Base-by-base conservation (phyloP, 768 basidiomycete species). In the Lactarius evosmus region DNA sequence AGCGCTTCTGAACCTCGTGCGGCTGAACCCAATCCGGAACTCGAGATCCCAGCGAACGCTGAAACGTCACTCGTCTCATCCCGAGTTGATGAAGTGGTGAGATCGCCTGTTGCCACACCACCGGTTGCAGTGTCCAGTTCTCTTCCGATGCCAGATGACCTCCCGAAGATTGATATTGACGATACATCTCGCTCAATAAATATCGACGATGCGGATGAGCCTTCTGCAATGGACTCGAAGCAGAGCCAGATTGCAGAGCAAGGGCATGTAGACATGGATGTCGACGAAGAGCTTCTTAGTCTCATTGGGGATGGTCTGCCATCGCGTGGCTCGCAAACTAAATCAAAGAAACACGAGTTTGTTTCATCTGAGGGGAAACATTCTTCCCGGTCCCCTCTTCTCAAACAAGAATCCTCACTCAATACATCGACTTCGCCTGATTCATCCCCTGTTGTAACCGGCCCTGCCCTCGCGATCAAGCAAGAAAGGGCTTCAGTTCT, bases 241-340 rank as follows among this genome's bases (percentile, higher is more conserved):
- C 54, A 17, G 33, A 30, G 30, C 25, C 54, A 60, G 17, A 41
- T 40, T 19, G n/a, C 8, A 29, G 63, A 57, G 12, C 59, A 41
- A 52, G 62, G 79, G 57, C 75, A 62, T 76, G 76, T 74, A 71
- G 76, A 86, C 60, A 81, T 85, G 27, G 86, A 87, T 62, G 83
- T 82, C 14, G 80, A 82, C 12, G 78, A 87, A 66, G 89, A 90
- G 74, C 74, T 90, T 55, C 78, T 89, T 62, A 87, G 87, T 69
- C 76, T 91, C 29, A 76, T 91, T 33, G 88, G 87, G 69, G 87
- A 67, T 5, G 64, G 55, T 36, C 38, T 51, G 55, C 63, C 62
- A 17, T 50, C 53, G 12, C 66, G 62, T 55, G 36, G 22, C 27
- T 29, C 72, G 12, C 67, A 67, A 44, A 60, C 56, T 46, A 60